Base-by-base conservation (phyloP, 768 basidiomycete genomes). In the Sutorius australiensis region DNA sequence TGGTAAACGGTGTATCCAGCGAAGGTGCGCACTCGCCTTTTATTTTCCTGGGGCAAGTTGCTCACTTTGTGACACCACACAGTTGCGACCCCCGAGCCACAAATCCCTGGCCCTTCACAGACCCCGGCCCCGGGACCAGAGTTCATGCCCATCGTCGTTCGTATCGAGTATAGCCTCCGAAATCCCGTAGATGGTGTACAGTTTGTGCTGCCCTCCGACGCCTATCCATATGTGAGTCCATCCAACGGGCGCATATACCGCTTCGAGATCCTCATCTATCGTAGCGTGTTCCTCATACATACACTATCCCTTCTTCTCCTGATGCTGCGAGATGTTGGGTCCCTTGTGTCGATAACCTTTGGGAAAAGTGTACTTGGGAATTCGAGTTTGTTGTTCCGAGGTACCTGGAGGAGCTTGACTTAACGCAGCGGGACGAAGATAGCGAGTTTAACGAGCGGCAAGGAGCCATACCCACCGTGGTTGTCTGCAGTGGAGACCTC, bases 281-380 rank as follows among this genome's bases (percentile, higher is more conserved):
- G 13, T 52, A 95, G 92, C 88, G 91, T 58, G 84, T 94, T 55
- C 95, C 95, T 44, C 97, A 98, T 72, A 87, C 88, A 41, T 98
- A 88, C 64, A 92, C 94, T 3, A 87, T 86, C 5, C 86, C 93
- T 1, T 88, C 90, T 0, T 87, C 86, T 8, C 86, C 93, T 6
- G 92, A 95, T 65, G 80, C 92, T 16, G 94, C 95, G n/a, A 79
- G 97, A 63, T 94, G 92, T 62, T 99, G 97, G 97, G 86, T 98
- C n/a, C 97, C 97, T 13, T 99, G 97, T 63, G 71, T 98, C 17
- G 97, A 99, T 69, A 90, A 83, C 61, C 71, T 93, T 19, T 95
- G 93, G 91, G 95, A 97, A 70, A 87, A 92, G 62, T 97, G 91
- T 61, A 95, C 95, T 7, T 99, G 97, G 97, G 97, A 99, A 64